Conservation (phyloP, 352 stramenopile species). For the Phytophthora cactorum region DNA sequence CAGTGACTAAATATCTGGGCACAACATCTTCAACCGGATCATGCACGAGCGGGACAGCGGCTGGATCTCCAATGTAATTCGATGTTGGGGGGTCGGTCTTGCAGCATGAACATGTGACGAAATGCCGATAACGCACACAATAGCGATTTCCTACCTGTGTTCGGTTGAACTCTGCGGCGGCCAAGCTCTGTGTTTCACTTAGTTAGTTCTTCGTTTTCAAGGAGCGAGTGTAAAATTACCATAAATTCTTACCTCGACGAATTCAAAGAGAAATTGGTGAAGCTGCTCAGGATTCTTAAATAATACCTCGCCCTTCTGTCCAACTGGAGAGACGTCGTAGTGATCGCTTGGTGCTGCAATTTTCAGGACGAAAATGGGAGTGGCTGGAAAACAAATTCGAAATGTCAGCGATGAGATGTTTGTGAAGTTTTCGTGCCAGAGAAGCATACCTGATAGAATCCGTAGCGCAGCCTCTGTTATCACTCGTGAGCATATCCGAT, state of each 20-base stretch:
- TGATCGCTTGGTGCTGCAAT: slow-evolving; percentile 39
- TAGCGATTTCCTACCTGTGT: slow-evolving; percentile 11
- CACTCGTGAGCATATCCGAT: slow-evolving; percentile 49
- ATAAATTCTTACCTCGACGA: slow-evolving; percentile 49
- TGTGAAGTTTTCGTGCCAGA: background rate
- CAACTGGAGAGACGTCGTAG: slow-evolving; percentile 40
- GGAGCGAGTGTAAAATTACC: background rate
- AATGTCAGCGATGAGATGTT: background rate
- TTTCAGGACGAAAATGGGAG: slow-evolving; percentile 83
- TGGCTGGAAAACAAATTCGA: slow-evolving; percentile 39
- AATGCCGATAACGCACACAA: background rate
- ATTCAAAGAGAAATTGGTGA: slow-evolving; percentile 39
- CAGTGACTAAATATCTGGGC: background rate
- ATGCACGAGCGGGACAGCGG: background rate
- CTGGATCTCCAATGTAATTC: background rate
- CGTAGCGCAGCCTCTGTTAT: slow-evolving; percentile 49
- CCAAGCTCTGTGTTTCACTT: slow-evolving; percentile 16
- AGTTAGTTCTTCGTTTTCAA: slow-evolving; percentile 1
- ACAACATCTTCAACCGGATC: background rate
- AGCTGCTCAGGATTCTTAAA: slow-evolving; percentile 55
- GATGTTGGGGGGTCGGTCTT: background rate
- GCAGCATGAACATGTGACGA: background rate
- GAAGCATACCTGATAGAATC: slow-evolving; percentile 36
- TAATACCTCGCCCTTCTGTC: slow-evolving; percentile 30
- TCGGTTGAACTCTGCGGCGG: slow-evolving; percentile 11